Conservation (phyloP, 1,284 basidiomycete species). For the Cystobasidium slooffiae region DNA sequence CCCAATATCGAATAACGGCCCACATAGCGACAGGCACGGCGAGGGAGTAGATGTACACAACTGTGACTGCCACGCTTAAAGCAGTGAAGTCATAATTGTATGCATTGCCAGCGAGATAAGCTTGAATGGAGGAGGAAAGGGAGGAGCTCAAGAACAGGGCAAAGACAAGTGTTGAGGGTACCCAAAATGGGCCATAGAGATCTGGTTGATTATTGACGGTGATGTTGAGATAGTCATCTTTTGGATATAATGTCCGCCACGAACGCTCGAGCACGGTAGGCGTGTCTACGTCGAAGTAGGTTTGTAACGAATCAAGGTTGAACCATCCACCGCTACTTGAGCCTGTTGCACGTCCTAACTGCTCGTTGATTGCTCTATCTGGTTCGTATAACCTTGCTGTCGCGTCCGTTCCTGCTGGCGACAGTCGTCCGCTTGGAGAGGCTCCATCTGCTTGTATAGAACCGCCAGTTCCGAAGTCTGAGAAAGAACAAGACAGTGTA, state of each 20-base stretch:
- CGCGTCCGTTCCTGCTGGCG: slow-evolving; percentile 34
- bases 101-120: slow-evolving; percentile 70
- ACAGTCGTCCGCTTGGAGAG: slow-evolving; percentile 18
- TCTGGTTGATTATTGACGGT: slow-evolving; percentile 60
- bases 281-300: slow-evolving; percentile 61
- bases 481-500: not conserved
- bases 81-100: slow-evolving; percentile 83
- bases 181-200: slow-evolving; percentile 84
- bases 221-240: slow-evolving; percentile 59
- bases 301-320: slow-evolving; percentile 60
- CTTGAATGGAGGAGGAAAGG: slow-evolving; percentile 77
- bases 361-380: slow-evolving; percentile 30
- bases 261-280: slow-evolving; percentile 58
- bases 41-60: slow-evolving; percentile 85
- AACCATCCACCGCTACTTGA: slow-evolving; percentile 51
- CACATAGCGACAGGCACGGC: slow-evolving; percentile 77
- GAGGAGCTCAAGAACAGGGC: slow-evolving; percentile 88
- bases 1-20: slow-evolving; percentile 72
- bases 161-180: slow-evolving; percentile 87
- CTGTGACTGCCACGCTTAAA: slow-evolving; percentile 75
- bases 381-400: slow-evolving; percentile 39
- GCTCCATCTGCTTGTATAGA: slow-evolving; percentile 33
- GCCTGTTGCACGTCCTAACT: slow-evolving; percentile 28
- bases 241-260: slow-evolving; percentile 59
- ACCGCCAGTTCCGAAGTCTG: slow-evolving; percentile 40